Evolutionary conservation across 2,329 filamentous ascomycete genomes (phyloP).

Genomic region (Dothistroma septosporum): DNA sequence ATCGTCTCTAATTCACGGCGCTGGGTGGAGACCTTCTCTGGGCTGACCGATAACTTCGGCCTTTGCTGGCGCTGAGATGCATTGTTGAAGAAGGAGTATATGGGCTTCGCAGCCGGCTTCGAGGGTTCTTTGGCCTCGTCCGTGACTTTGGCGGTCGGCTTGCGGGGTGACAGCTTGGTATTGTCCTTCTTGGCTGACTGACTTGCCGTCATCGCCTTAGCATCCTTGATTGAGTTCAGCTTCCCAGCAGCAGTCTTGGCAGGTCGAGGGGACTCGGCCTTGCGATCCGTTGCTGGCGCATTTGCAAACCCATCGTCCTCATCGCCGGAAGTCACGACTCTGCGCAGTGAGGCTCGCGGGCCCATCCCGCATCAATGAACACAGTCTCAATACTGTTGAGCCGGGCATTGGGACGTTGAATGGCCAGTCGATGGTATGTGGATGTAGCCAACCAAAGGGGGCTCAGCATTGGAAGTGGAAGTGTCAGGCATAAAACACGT

Average conservation of each 20-base stretch:
- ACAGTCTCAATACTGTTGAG: not conserved
- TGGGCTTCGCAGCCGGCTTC: constrained; percentile 39
- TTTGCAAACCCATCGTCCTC: constrained; percentile 25
- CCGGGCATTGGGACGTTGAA: not conserved
- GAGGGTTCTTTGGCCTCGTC: constrained; percentile 36
- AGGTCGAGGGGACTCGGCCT: constrained; percentile 14
- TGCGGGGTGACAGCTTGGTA: constrained; percentile 20
- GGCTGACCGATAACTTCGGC: constrained; percentile 38
- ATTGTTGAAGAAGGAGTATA: constrained; percentile 49
- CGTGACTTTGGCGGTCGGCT: constrained; percentile 15
- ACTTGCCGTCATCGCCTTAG: not conserved
- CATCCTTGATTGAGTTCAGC: constrained; percentile 21
- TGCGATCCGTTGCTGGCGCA: not conserved
- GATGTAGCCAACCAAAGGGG: not conserved
- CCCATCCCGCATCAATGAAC: constrained; percentile 27
- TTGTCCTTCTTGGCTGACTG: constrained; percentile 4
- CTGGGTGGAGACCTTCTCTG: constrained; percentile 36
- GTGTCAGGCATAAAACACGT: constrained; percentile 3
- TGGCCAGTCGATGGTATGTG: not conserved
- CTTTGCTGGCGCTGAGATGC: constrained; percentile 39
- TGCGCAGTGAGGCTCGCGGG: constrained; percentile 28
- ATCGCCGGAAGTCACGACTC: constrained; percentile 24
- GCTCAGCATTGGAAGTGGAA: not conserved
- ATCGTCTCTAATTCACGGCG: constrained; percentile 29
- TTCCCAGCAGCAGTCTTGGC: constrained; percentile 21